phyloP scores from a whole-genome alignment of 2,329 filamentous ascomycete species.

The Pezicula rhizophila region DNA sequence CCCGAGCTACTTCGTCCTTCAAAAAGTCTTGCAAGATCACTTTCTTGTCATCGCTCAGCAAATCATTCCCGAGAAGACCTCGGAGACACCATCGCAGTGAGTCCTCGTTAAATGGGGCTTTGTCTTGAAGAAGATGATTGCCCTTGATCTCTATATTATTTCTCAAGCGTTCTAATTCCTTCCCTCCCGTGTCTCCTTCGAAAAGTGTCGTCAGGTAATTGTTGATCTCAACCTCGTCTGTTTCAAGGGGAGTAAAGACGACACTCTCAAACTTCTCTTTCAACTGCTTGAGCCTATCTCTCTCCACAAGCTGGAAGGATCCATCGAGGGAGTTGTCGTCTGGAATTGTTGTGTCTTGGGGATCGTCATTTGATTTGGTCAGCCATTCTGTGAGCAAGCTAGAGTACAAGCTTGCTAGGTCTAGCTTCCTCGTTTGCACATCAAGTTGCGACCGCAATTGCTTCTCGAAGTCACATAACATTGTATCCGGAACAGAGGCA shows the following conservation, averaged over 20 bases:
- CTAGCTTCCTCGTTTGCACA: slow-evolving; percentile 42
- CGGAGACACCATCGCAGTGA: slow-evolving; percentile 38
- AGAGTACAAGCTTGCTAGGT: slow-evolving; percentile 48
- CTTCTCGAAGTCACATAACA: slow-evolving; percentile 26
- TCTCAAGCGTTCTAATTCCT: slow-evolving; percentile 35
- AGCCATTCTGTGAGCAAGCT: slow-evolving; percentile 47
- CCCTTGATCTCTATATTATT: slow-evolving; percentile 24
- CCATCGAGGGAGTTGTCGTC: slow-evolving; percentile 5
- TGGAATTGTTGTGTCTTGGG: slow-evolving; percentile 14
- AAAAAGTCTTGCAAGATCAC: slow-evolving; percentile 41
- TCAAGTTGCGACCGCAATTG: slow-evolving; percentile 38
- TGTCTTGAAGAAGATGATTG: background rate
- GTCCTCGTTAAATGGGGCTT: slow-evolving; percentile 28
- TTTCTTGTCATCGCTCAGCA: slow-evolving; percentile 44
- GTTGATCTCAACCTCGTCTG: slow-evolving; percentile 37
- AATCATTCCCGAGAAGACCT: slow-evolving; percentile 40
- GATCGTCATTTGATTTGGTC: background rate
- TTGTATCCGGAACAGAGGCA: slow-evolving; percentile 6
- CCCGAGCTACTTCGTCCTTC: slow-evolving; percentile 38
- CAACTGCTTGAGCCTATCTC: slow-evolving; percentile 36
- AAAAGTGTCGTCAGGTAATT: slow-evolving; percentile 46
- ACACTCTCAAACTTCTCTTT: slow-evolving; percentile 49
- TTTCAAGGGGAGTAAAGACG: slow-evolving; percentile 41
- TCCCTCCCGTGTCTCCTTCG: slow-evolving; percentile 28
- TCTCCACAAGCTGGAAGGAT: slow-evolving; percentile 40